Evolutionary conservation across 2,329 filamentous ascomycete genomes (phyloP), one percentile per base, ranked within the genome.

Genomic region (Colletotrichum liaoningense): DNA sequence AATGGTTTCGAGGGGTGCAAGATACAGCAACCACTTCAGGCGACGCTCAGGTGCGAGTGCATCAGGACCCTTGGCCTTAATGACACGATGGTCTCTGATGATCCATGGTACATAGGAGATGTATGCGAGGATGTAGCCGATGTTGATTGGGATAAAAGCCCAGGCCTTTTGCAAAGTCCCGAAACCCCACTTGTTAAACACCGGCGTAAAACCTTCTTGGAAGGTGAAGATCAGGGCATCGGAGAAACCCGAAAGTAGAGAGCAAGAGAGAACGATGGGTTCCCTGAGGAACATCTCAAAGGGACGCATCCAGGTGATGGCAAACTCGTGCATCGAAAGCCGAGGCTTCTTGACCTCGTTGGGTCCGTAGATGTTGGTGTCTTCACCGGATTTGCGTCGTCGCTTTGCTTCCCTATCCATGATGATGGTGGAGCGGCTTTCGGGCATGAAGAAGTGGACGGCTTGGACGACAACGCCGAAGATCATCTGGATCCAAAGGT

Each of bases 141-240:
- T 24, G 6, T 70, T 74, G 52, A 83, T 79, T 12, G 77, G 76
- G 30, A 76, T 75, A 12, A 78, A 77, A 5, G 77, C 73, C 75
- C 73, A 76, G 2, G 69, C 75, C 38, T 62, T 76, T 22, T 73
- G 67, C 7, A 76, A 35, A 11, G 83, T 83, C 49, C 83, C 81
- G 79, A 93, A 93, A 33, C 84, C 77, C 88, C 89, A 93, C 74
- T 92, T 86, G 55, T 84, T 79, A 75, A 91, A 91, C 4, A 93
- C 90, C 0, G 89, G 84, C 2, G 83, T 81, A 73, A 92, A 92
- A 0, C 88, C 90, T 77, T 93, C 89, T 52, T 93, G 86, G 79
- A 92, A 92, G 82, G 90, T 91, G 82, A 92, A 93, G 78, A 93
- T 91, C 56, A 93, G 84, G 0, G 90, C 89, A 74, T 93, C 91